Conservation (phyloP, 2,329 filamentous ascomycete genomes). For the Onygena corvina region DNA sequence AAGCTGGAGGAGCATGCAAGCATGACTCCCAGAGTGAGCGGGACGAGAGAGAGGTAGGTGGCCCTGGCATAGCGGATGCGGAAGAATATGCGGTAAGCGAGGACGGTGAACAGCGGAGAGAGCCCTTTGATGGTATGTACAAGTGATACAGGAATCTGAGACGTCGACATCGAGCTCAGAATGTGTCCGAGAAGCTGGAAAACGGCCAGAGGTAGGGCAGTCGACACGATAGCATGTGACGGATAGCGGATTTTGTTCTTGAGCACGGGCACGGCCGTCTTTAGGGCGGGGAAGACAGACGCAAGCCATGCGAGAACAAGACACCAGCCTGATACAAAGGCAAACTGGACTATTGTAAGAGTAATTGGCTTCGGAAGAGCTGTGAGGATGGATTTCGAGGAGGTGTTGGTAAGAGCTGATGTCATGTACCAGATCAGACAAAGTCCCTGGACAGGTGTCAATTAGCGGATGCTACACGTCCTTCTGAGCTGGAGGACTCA, state of each 20-base stretch:
- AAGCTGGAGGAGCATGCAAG: constrained; percentile 90
- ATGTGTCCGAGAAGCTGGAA: constrained; percentile 94
- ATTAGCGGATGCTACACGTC: neutral
- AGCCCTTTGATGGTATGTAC: constrained; percentile 98
- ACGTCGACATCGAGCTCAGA: constrained; percentile 82
- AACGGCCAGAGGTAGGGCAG: constrained; percentile 77
- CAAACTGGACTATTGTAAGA: constrained; percentile 85
- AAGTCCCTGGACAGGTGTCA: constrained; percentile 51
- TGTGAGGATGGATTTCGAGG: constrained; percentile 91
- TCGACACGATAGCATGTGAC: constrained; percentile 66
- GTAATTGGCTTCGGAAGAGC: constrained; percentile 84
- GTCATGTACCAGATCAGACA: constrained; percentile 91
- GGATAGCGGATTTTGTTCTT: constrained; percentile 74
- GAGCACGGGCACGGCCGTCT: constrained; percentile 61
- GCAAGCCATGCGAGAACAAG: constrained; percentile 67
- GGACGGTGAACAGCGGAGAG: constrained; percentile 85
- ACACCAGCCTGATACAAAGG: constrained; percentile 81
- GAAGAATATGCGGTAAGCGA: constrained; percentile 83
- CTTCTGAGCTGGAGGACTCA: constrained; percentile 27
- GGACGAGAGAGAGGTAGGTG: constrained; percentile 82
- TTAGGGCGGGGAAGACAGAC: constrained; percentile 56
- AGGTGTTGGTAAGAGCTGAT: constrained; percentile 91
- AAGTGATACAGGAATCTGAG: constrained; percentile 87
- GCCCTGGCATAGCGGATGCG: constrained; percentile 74
- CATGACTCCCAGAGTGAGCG: constrained; percentile 87